A percentile compares a stretch with the other conserved stretches of the same genome.
Evolutionary conservation across 495 filamentous ascomycete genomes (phyloP).

Genomic region (Cercophora scortea): DNA sequence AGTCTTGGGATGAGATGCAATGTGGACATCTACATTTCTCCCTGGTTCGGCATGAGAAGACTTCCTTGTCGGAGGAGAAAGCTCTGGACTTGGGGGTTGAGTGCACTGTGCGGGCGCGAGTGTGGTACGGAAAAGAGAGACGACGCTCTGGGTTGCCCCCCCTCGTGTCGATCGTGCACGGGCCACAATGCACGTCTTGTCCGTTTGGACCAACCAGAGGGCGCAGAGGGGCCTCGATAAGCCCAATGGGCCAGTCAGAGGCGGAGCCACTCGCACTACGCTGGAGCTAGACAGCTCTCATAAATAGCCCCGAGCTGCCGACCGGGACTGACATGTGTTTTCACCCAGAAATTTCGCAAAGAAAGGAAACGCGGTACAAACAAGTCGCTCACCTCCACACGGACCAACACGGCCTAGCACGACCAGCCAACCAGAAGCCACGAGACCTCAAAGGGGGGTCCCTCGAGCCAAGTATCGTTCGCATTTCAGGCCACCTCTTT

Average conservation of each 20-base stretch:
- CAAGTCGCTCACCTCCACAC: constrained; percentile 1
- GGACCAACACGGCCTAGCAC: constrained; percentile 15
- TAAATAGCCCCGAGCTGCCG: constrained; percentile 34
- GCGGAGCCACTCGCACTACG: constrained; percentile 16
- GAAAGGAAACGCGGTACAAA: constrained; percentile 17
- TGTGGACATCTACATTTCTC: too few species aligned
- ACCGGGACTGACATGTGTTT: constrained; percentile 31
- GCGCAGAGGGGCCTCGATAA: constrained; percentile 13
- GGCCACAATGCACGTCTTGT: constrained; percentile 6
- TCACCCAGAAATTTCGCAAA: constrained; percentile 24
- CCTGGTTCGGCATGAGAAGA: too few species aligned
- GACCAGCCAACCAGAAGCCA: not conserved
- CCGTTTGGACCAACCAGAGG: constrained; percentile 17
- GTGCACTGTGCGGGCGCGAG: not conserved
- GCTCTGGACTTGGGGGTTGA: too few species aligned
- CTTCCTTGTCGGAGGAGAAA: too few species aligned
- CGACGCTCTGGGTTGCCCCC: constrained; percentile 4
- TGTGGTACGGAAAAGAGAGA: constrained; percentile 9
- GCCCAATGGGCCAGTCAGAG: constrained; percentile 22
- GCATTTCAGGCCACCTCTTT: not conserved
- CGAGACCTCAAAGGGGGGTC: not conserved
- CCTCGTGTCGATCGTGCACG: constrained; percentile 18
- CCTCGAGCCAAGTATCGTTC: not conserved
- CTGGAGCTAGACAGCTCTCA: constrained; percentile 21
- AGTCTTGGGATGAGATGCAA: too few species aligned